Evolutionary conservation across 768 basidiomycete genomes (phyloP).

Genomic region (Collybia sp.): DNA sequence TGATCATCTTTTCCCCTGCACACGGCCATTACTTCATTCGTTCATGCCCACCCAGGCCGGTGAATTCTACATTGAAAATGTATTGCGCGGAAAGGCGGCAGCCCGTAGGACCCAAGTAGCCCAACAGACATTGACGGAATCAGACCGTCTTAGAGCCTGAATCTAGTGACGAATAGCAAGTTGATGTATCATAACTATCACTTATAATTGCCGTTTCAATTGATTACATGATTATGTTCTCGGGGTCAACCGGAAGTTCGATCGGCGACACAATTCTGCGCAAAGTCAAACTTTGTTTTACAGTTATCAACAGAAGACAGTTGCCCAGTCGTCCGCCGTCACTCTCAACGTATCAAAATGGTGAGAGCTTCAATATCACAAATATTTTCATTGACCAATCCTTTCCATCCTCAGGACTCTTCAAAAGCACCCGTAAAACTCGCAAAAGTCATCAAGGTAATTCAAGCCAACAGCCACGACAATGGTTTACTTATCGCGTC

Average conservation of each 20-base stretch:
- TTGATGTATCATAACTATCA: too few species aligned
- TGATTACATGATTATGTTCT: not conserved
- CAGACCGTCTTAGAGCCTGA: too few species aligned
- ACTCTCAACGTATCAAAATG: slow-evolving; percentile 18
- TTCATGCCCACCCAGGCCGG: slow-evolving; percentile 63
- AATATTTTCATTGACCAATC: slow-evolving; percentile 3
- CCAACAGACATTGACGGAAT: too few species aligned
- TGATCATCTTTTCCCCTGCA: slow-evolving; percentile 24
- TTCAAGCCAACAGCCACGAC: not conserved
- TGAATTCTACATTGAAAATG: slow-evolving; percentile 92
- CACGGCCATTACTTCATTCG: slow-evolving; percentile 1
- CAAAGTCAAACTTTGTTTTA: slow-evolving; percentile 13
- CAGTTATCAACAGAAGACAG: slow-evolving; percentile 13
- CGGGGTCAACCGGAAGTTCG: slow-evolving; percentile 4
- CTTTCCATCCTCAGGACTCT: slow-evolving; percentile 52
- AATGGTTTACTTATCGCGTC: not conserved
- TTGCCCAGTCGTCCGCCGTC: slow-evolving; percentile 5
- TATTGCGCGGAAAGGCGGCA: slow-evolving; percentile 53
- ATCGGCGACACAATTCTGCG: slow-evolving; percentile 10
- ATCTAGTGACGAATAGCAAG: too few species aligned
- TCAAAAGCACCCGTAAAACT: slow-evolving; percentile 94
- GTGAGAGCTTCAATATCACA: slow-evolving; percentile 17
- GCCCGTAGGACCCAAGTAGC: too few species aligned
- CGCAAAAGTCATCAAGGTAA: slow-evolving; percentile 94
- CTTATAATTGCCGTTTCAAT: not conserved